Conservation (phyloP, 2,329 filamentous ascomycete genomes). For the Hymenoscyphus fraxineus region DNA sequence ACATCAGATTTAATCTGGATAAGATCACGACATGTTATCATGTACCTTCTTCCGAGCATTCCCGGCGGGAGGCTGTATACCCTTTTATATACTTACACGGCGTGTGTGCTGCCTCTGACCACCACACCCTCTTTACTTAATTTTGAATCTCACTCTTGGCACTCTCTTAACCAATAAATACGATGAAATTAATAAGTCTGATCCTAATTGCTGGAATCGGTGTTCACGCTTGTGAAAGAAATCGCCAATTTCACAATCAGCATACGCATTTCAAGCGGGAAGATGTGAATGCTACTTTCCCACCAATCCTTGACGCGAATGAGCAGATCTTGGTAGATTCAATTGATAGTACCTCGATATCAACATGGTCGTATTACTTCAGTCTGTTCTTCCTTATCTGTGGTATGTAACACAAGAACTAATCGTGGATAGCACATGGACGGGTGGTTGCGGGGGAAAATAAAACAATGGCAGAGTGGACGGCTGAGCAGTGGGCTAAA, state of each 20-base stretch:
- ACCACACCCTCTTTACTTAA: neutral
- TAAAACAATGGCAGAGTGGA: constrained; percentile 6
- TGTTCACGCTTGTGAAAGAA: neutral
- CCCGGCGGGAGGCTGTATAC: neutral
- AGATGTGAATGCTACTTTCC: neutral
- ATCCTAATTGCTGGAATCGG: constrained; percentile 3
- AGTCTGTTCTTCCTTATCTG: neutral
- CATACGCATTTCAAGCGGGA: neutral
- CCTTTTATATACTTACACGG: neutral
- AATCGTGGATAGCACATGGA: neutral
- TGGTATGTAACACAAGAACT: neutral
- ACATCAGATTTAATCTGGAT: no score
- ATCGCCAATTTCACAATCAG: neutral
- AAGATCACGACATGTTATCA: no score
- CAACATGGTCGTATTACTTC: neutral
- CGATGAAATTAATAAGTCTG: neutral
- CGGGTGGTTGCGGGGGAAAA: constrained; percentile 2
- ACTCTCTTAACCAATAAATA: neutral
- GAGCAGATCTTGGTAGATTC: constrained; percentile 1
- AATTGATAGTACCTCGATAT: neutral
- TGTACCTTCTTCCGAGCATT: no score
- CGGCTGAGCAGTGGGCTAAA: neutral
- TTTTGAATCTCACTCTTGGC: constrained; percentile 3
- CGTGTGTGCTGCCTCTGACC: neutral
- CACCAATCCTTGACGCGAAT: neutral